These are phyloP conservation scores for Botrytis deweyae DNA, from an alignment of 2,329 filamentous ascomycete species.

Conservation along the genomic window DNA sequence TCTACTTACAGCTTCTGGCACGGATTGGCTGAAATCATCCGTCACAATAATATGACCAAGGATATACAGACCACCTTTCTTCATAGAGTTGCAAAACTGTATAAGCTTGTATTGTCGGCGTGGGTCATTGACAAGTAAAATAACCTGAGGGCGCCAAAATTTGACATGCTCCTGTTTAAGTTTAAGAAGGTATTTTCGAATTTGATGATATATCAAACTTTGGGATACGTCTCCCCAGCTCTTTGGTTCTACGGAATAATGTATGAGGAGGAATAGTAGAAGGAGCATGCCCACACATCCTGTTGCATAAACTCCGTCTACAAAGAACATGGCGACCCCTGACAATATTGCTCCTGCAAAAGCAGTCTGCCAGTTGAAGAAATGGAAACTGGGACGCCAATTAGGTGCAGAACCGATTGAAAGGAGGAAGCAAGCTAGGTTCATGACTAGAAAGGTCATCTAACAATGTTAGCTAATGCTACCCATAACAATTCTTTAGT, in stretches of 20 bases:
- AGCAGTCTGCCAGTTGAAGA: slow-evolving; percentile 85
- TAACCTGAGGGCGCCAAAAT: slow-evolving; percentile 87
- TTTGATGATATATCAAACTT: slow-evolving; percentile 84
- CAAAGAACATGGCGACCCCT: slow-evolving; percentile 83
- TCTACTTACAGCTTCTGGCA: slow-evolving; percentile 62
- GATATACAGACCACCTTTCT: slow-evolving; percentile 80
- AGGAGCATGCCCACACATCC: slow-evolving; percentile 72
- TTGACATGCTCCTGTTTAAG: slow-evolving; percentile 87
- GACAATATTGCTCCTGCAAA: slow-evolving; percentile 72
- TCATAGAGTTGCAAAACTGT: slow-evolving; percentile 87
- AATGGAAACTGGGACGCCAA: slow-evolving; percentile 83
- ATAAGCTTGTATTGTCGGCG: slow-evolving; percentile 80
- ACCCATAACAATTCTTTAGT: neutral
- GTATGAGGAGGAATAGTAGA: slow-evolving; percentile 78
- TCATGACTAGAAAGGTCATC: slow-evolving; percentile 90
- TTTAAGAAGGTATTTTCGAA: slow-evolving; percentile 82
- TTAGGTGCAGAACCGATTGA: slow-evolving; percentile 88
- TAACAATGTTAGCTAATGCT: slow-evolving; percentile 34
- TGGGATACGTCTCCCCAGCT: slow-evolving; percentile 90
- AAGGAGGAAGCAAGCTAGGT: slow-evolving; percentile 80
- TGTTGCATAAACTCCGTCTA: slow-evolving; percentile 77
- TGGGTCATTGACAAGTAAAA: slow-evolving; percentile 79
- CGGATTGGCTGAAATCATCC: slow-evolving; percentile 73
- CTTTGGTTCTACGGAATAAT: slow-evolving; percentile 82
- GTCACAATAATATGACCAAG: slow-evolving; percentile 86